Evolutionary conservation across 2,329 filamentous ascomycete genomes (phyloP).

Genomic region (Pseudocercospora vitis): DNA sequence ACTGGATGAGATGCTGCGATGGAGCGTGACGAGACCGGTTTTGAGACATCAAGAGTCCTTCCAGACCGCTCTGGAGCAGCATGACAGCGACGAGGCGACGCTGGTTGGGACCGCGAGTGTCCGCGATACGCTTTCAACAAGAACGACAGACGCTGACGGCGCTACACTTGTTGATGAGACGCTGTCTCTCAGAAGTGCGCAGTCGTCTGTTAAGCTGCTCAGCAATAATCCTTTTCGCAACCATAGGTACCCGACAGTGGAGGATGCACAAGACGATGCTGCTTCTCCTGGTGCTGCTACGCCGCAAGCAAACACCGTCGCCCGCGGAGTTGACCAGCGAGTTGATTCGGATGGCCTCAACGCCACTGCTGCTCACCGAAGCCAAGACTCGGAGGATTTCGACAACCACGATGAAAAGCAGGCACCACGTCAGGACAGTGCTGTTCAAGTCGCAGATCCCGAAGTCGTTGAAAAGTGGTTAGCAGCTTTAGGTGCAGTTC

Average conservation of each 20-base stretch:
- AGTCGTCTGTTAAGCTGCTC: no score
- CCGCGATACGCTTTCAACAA: no score
- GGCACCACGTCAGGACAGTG: neutral
- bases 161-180: no score
- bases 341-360: no score
- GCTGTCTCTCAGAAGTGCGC: no score
- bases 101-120: neutral
- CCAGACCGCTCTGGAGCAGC: neutral
- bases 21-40: neutral
- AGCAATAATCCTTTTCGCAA: constrained; percentile 3
- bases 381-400: no score
- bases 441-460: neutral
- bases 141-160: no score
- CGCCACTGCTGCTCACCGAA: no score
- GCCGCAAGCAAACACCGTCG: no score
- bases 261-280: neutral
- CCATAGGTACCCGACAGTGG: neutral
- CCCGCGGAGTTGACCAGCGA: no score
- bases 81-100: neutral
- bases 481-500: neutral
- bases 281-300: neutral
- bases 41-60: neutral
- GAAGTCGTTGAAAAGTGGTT: neutral
- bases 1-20: neutral
- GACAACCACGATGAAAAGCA: neutral